Evolutionary conservation across 2,329 filamentous ascomycete species (phyloP).

Genomic region (Keithomyces neogunnii): DNA sequence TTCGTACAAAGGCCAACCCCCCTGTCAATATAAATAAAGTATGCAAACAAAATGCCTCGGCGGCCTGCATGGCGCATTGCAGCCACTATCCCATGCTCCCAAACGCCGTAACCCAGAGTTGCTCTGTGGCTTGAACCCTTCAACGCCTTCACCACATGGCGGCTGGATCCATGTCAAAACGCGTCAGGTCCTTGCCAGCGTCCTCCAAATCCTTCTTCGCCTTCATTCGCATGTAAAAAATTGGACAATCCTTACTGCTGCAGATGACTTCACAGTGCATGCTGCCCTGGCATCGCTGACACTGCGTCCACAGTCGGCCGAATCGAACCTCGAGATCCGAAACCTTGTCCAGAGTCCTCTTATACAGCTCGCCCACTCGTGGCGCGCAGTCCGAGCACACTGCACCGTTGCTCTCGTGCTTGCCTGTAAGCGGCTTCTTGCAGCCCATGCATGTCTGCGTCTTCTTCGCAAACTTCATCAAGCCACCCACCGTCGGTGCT

Average conservation of each 20-base stretch:
- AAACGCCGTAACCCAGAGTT: not conserved
- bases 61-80: not conserved
- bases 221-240: constrained; percentile 99
- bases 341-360: constrained; percentile 78
- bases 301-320: constrained; percentile 92
- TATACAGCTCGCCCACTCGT: constrained; percentile 85
- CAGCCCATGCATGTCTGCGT: constrained; percentile 98
- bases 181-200: constrained; percentile 75
- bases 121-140: too few relatives aligned
- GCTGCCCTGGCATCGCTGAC: constrained; percentile 93
- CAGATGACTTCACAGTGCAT: constrained; percentile 99
- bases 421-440: constrained; percentile 84
- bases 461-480: constrained; percentile 99
- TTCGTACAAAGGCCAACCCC: not conserved
- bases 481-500: constrained; percentile 78
- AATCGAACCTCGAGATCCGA: constrained; percentile 92
- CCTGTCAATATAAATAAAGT: not conserved
- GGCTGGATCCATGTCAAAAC: constrained; percentile 82
- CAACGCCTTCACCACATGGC: constrained; percentile 43
- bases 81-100: not conserved
- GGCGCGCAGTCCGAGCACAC: constrained; percentile 82
- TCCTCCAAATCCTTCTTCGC: constrained; percentile 98
- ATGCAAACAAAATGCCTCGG: not conserved
- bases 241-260: constrained; percentile 90
- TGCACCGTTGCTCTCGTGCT: constrained; percentile 73